Conservation (phyloP, 805 yeast genomes). For the Wickerhamia fluorescens region DNA sequence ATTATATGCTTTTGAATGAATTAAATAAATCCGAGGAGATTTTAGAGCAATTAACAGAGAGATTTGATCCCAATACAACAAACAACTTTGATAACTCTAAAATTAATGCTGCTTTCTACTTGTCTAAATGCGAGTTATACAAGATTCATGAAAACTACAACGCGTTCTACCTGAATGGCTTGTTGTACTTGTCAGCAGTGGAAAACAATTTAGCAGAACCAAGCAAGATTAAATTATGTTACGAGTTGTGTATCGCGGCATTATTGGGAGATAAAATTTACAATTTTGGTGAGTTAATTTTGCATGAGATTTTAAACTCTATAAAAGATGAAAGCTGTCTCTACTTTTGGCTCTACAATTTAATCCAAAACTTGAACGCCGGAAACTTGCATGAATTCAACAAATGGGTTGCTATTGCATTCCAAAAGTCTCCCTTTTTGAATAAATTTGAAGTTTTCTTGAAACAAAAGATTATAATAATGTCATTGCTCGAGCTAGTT, state of each 20-base stretch:
- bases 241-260: conserved; percentile 80
- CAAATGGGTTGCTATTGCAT: conserved; percentile 33
- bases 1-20: conserved; percentile 47
- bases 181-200: conserved; percentile 76
- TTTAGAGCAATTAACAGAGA: conserved; percentile 52
- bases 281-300: conserved; percentile 90
- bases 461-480: conserved; percentile 84
- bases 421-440: conserved; percentile 45
- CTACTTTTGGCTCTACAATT: conserved; percentile 63
- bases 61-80: conserved; percentile 40
- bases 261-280: conserved; percentile 85
- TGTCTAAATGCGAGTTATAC: conserved; percentile 69
- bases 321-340: conserved; percentile 37
- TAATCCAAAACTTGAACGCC: conserved; percentile 63
- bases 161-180: conserved; percentile 69
- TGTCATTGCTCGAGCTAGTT: conserved; percentile 84
- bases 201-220: conserved; percentile 34
- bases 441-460: conserved; percentile 56
- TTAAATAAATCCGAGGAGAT: conserved; percentile 56
- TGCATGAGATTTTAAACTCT: conserved; percentile 71
- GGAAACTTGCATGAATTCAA: conserved; percentile 73
- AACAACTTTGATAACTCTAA: conserved; percentile 34
- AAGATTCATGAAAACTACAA: conserved; percentile 75
- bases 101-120: conserved; percentile 77
- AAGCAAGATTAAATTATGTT: conserved; percentile 30